phyloP scores from a whole-genome alignment of 441 rosid species.

The Erodium chrysanthum region DNA sequence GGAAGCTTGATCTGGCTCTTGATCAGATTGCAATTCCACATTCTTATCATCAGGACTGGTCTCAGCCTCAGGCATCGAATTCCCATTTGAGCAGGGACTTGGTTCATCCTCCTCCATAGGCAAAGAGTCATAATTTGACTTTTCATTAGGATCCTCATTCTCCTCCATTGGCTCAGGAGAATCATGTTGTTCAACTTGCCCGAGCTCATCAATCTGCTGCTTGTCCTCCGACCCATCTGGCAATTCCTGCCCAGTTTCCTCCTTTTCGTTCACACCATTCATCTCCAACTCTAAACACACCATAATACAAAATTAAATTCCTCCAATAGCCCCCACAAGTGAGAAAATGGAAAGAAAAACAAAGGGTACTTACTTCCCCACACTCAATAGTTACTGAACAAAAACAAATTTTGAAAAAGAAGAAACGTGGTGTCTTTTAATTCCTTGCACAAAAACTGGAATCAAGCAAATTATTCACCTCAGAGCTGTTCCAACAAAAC shows the following conservation, averaged over 20 bases:
- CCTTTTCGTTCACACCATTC: conserved; percentile 27
- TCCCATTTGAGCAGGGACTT: conserved; percentile 16
- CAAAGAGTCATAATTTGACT: conserved; percentile 14
- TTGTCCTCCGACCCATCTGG: conserved; percentile 19
- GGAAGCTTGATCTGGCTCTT: conserved; percentile 17
- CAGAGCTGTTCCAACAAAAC: conserved; percentile 1
- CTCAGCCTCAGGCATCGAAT: conserved; percentile 14
- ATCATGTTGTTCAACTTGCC: conserved; percentile 15
- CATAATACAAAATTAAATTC: conserved; percentile 14
- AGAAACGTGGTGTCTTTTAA: not conserved
- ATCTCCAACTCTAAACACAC: conserved; percentile 24
- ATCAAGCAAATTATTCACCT: not conserved
- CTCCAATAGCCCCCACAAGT: conserved; percentile 4
- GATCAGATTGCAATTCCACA: conserved; percentile 4
- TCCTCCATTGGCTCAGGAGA: conserved; percentile 13
- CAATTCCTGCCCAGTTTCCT: conserved; percentile 18
- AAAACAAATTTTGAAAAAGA: not conserved
- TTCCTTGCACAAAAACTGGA: not conserved
- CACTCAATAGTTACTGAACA: not conserved
- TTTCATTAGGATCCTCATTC: not conserved
- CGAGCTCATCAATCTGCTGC: conserved; percentile 11
- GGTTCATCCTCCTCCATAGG: conserved; percentile 21
- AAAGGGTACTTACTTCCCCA: not conserved
- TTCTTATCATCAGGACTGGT: conserved; percentile 11
- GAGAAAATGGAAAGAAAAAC: not conserved